A percentile compares a stretch with the other conserved stretches of the same genome.
Evolutionary conservation across 305 asterid genomes (phyloP).

Genomic region (Fraxinus platypoda): DNA sequence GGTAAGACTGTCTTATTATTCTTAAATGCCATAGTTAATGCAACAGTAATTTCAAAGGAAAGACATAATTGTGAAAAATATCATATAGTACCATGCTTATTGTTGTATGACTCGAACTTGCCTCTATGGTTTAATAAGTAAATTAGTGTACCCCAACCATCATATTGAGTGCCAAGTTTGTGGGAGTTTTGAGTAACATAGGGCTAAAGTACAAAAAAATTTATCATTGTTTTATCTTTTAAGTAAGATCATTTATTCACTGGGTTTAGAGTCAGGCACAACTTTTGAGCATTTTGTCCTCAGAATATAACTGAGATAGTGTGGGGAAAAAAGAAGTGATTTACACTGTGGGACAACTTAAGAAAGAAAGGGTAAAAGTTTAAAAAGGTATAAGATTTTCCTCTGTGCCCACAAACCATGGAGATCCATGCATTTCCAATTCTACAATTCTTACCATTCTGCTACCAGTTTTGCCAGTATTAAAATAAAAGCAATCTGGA

Average conservation of each 20-base stretch:
- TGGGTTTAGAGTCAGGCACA: background rate
- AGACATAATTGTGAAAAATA: background rate
- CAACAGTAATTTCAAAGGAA: background rate
- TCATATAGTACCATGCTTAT: background rate
- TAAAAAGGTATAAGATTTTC: background rate
- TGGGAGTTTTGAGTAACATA: background rate
- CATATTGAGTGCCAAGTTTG: background rate
- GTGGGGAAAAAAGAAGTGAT: background rate
- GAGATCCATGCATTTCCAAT: background rate
- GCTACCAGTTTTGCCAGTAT: background rate
- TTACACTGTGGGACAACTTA: background rate
- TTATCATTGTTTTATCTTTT: background rate
- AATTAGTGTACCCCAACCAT: background rate
- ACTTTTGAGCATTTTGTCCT: background rate
- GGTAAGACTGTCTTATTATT: background rate
- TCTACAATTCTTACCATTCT: background rate
- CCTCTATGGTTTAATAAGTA: background rate
- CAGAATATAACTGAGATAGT: background rate
- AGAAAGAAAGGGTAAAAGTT: background rate
- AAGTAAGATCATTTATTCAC: background rate
- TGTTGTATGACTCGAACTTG: background rate
- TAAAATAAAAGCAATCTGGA: slow-evolving; percentile 1
- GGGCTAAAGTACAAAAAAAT: background rate
- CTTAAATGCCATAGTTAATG: background rate
- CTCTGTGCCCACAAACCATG: background rate